Percentiles rank a stretch among this genome's conserved stretches.
Evolutionary conservation across 1,139 yeast genomes (phyloP).

Genomic region (Taphrina wiesneri): DNA sequence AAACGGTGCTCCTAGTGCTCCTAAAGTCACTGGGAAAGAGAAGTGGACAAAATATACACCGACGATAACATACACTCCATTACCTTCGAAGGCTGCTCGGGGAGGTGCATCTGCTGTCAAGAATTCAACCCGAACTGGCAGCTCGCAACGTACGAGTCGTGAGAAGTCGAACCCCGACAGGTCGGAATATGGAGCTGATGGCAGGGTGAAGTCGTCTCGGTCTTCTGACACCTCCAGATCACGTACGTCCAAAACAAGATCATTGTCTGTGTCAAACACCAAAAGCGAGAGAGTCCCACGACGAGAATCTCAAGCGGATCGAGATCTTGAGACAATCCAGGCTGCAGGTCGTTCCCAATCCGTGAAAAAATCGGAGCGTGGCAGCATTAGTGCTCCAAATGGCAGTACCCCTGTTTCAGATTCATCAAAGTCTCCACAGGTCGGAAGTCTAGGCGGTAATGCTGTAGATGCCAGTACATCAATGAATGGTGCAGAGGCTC

Average conservation of each 20-base stretch:
- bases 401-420: slow-evolving; percentile 15
- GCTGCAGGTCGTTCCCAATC: slow-evolving; percentile 2
- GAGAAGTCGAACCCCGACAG: not conserved
- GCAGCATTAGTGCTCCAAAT: slow-evolving; percentile 20
- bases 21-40: slow-evolving; percentile 32
- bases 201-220: not conserved
- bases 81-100: slow-evolving; percentile 16
- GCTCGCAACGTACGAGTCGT: not conserved
- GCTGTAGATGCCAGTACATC: not conserved
- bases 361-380: slow-evolving; percentile 8
- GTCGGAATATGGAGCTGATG: not conserved
- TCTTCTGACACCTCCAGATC: slow-evolving; percentile 19
- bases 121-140: not conserved
- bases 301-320: not conserved
- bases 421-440: slow-evolving; percentile 20
- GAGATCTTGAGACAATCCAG: not conserved
- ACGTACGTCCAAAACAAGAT: not conserved
- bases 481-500: not conserved
- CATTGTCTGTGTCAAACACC: slow-evolving; percentile 1
- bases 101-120: slow-evolving; percentile 13
- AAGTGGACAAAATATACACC: slow-evolving; percentile 36
- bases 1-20: slow-evolving; percentile 13
- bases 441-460: not conserved
- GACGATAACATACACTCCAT: slow-evolving; percentile 30
- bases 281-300: not conserved